A percentile compares a stretch with the other conserved stretches of the same genome.
Evolutionary conservation across 768 basidiomycete species (phyloP).

Genomic region (Boletus rufocinnamomeus): DNA sequence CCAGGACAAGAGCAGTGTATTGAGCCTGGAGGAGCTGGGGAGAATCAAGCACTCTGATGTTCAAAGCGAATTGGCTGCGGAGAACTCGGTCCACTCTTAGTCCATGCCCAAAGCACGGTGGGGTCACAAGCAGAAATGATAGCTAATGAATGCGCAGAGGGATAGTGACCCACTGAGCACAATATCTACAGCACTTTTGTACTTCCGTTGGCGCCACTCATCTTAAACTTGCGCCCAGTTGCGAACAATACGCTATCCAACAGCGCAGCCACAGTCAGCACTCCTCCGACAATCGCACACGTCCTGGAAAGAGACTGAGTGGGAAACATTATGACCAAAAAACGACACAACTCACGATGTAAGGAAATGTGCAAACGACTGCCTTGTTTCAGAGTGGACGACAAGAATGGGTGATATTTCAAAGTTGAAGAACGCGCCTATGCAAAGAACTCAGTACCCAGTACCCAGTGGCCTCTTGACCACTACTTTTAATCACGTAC

Average conservation of each 20-base stretch:
- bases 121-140: conserved; percentile 17
- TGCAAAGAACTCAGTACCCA: neutral
- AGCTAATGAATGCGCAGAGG: conserved; percentile 13
- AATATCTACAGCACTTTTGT: conserved; percentile 35
- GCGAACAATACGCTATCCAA: conserved; percentile 87
- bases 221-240: conserved; percentile 74
- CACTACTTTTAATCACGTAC: conserved; percentile 25
- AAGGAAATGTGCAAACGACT: conserved; percentile 97
- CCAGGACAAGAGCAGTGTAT: conserved; percentile 1
- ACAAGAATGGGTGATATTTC: conserved; percentile 97
- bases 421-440: conserved; percentile 87
- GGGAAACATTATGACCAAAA: neutral
- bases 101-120: neutral
- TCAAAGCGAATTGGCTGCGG: conserved; percentile 21
- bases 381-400: conserved; percentile 85
- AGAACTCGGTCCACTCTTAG: conserved; percentile 27
- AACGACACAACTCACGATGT: conserved; percentile 73
- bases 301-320: conserved; percentile 52
- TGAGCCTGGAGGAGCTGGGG: conserved; percentile 16
- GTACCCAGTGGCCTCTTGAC: neutral
- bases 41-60: conserved; percentile 22
- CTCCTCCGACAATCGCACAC: conserved; percentile 97
- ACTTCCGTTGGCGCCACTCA: conserved; percentile 37
- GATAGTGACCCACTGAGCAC: conserved; percentile 10
- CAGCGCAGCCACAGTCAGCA: conserved; percentile 89